Conservation (phyloP, 257 asterid genomes). For the Euphrasia confusa region DNA sequence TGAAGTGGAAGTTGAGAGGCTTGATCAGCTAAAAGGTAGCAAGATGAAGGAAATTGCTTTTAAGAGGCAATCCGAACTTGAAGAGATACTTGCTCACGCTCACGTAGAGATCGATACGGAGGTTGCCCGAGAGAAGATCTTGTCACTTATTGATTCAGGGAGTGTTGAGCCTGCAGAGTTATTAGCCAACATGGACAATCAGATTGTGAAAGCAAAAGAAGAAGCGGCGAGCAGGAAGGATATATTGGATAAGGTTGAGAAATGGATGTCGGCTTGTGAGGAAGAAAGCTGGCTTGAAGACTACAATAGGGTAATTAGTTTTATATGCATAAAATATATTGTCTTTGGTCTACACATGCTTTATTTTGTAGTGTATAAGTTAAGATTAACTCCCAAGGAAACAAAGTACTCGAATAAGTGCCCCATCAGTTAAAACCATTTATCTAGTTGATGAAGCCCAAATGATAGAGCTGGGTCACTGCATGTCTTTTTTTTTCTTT, state of each 20-base stretch:
- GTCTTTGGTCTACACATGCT: conserved; percentile 1
- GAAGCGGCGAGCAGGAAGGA: conserved; percentile 90
- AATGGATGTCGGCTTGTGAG: conserved; percentile 97
- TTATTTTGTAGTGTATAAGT: not conserved
- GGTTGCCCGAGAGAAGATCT: conserved; percentile 70
- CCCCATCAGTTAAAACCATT: too few relatives aligned
- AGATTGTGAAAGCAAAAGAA: conserved; percentile 80
- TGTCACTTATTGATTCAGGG: conserved; percentile 82
- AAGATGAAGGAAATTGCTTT: conserved; percentile 94
- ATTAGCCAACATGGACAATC: conserved; percentile 89
- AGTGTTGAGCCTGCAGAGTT: conserved; percentile 79
- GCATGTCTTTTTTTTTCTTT: not conserved
- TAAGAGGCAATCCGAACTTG: conserved; percentile 88
- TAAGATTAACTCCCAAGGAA: too few relatives aligned
- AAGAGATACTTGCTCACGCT: conserved; percentile 79
- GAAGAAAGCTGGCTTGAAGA: conserved; percentile 99
- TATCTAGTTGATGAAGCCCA: too few relatives aligned
- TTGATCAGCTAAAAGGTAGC: conserved; percentile 90
- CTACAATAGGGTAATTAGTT: conserved; percentile 68
- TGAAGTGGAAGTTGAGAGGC: conserved; percentile 95
- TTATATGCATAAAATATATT: not conserved
- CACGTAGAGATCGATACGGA: conserved; percentile 84
- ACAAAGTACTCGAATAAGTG: too few relatives aligned
- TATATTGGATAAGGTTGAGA: conserved; percentile 95
- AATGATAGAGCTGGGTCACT: too few relatives aligned